Base-by-base conservation (phyloP, 2,329 filamentous ascomycete species). In the Pyrenochaeta sp. region DNA sequence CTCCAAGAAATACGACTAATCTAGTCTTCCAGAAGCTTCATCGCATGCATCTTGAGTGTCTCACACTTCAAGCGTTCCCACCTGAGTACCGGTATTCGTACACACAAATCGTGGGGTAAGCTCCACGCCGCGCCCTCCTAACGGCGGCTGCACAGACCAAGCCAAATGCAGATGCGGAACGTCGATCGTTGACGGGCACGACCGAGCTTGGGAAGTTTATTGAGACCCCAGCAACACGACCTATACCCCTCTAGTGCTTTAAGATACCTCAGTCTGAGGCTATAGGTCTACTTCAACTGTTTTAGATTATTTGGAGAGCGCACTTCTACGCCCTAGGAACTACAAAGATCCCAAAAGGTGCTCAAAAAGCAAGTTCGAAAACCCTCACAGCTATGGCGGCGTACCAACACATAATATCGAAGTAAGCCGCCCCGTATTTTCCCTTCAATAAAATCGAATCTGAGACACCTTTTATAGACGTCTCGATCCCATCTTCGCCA, bases 401-500 rank as follows among this genome's bases (percentile, higher is more conserved):
- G 25, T 72, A 73, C 56, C 67, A 74, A 42, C 78, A 79, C 68
- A 77, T 82, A 56, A 80, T 82, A 62, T 82, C 80, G 44, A 79
- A 73, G 80, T 82, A 54, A 44, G 70, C 59, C n/a, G 40, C n/a
- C 24, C 43, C 45, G n/a, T 28, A 27, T 8, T 5, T n/a, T 30
- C 28, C 8, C 25, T 28, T 32, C 42, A 3, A 32, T 45, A 10
- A 8, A 3, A 15, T 32, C 47, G 22, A 34, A 46, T 55, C 4
- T 32, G 46, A 34, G 52, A 15, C 13, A 5, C 9, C 13, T 25
- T 13, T 39, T 27, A 30, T 49, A 83, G 81, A 69, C 66, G 73
- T 46, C 76, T 83, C 52, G 82, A 84, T 56, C 82, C 82, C 37
- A 54, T 83, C 52, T 84, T 84, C 69, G 81, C 82, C 32, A 65